A percentile compares a stretch with the other conserved stretches of the same genome.
These are phyloP conservation scores for Aureobasidium sp. DNA, from an alignment of 2,329 filamentous ascomycete species.

Conservation along the genomic window DNA sequence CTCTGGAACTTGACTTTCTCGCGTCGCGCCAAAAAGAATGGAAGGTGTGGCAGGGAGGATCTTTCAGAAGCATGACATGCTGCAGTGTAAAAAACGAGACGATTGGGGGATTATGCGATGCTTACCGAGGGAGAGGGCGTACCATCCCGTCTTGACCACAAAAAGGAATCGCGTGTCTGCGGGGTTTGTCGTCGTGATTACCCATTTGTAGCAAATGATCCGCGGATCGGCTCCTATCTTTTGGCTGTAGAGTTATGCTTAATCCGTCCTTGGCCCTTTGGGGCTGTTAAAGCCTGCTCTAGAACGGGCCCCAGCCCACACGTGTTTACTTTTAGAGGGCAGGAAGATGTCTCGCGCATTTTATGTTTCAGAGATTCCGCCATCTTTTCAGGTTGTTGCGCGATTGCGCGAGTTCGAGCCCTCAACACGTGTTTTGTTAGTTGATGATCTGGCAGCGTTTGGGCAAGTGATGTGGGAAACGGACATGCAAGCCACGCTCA, in stretches of 20 bases:
- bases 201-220: not conserved
- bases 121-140: not conserved
- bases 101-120: not conserved
- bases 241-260: constrained; percentile 10
- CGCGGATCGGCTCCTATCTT: not conserved
- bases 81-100: not conserved
- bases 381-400: not conserved
- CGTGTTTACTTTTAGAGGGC: too few species aligned
- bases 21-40: not conserved
- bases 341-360: not conserved
- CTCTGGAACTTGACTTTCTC: not conserved
- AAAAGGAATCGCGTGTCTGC: not conserved
- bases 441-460: not conserved
- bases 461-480: not conserved
- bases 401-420: not conserved
- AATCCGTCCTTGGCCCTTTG: not conserved
- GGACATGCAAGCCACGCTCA: not conserved
- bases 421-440: not conserved
- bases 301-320: not conserved
- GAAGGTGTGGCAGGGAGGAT: not conserved
- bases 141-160: not conserved
- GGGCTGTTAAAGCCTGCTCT: not conserved
- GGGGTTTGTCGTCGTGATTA: not conserved
- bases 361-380: not conserved
- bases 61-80: not conserved